Evolutionary conservation across 2,329 filamentous ascomycete species (phyloP).

Genomic region (Chaetoscypha palmicola): DNA sequence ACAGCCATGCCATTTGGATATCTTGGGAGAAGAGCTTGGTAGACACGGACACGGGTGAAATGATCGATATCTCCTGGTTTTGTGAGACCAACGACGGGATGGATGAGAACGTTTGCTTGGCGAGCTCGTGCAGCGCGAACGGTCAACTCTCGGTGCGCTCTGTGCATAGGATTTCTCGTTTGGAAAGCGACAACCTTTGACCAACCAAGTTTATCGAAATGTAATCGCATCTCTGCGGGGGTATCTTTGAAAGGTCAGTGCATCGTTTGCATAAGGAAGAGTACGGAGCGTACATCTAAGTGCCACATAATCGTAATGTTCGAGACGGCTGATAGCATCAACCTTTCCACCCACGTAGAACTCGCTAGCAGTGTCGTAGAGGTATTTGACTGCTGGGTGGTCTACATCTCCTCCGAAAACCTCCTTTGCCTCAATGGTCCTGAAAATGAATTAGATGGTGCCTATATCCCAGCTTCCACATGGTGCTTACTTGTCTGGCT

Average conservation of each 20-base stretch:
- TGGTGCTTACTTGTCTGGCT: conserved; percentile 75
- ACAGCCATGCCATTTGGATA: conserved; percentile 99
- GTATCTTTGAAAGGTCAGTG: conserved; percentile 53
- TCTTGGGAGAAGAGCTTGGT: conserved; percentile 90
- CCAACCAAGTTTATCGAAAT: conserved; percentile 99
- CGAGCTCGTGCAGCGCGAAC: conserved; percentile 92
- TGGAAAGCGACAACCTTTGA: conserved; percentile 97
- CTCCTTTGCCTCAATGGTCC: conserved; percentile 80
- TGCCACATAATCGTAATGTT: conserved; percentile 98
- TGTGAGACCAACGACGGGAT: conserved; percentile 95
- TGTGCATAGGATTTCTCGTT: conserved; percentile 98
- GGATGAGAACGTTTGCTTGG: conserved; percentile 97
- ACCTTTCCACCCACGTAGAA: conserved; percentile 95
- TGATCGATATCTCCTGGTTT: conserved; percentile 99
- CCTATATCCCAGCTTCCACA: background rate
- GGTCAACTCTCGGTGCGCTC: conserved; percentile 94
- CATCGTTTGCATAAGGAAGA: background rate
- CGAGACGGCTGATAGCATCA: conserved; percentile 87
- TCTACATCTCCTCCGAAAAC: conserved; percentile 90
- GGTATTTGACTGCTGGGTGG: conserved; percentile 88
- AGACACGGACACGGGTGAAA: conserved; percentile 97
- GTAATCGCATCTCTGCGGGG: conserved; percentile 84
- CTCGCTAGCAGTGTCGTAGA: conserved; percentile 72
- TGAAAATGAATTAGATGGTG: conserved; percentile 33
- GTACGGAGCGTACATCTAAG: conserved; percentile 66